These are phyloP conservation scores for Suaeda aralocaspica DNA, from an alignment of 148 eudicot species.

Conservation along the genomic window DNA sequence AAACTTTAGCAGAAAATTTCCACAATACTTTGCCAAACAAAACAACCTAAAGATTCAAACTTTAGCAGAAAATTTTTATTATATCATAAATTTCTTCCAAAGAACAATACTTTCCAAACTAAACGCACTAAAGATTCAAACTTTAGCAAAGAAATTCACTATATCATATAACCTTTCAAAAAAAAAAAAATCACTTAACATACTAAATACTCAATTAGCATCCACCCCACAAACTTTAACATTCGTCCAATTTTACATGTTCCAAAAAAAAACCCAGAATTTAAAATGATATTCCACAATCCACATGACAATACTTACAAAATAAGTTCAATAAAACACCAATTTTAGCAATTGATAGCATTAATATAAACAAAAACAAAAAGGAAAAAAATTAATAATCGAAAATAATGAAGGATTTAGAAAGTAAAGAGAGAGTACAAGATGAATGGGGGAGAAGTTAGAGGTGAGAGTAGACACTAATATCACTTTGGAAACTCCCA, in stretches of 20 bases:
- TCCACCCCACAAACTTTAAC: neutral
- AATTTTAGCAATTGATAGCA: neutral
- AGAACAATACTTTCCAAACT: too few species aligned
- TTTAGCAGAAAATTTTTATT: too few species aligned
- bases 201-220: neutral
- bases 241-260: neutral
- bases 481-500: constrained; percentile 41
- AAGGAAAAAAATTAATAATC: neutral
- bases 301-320: neutral
- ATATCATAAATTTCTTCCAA: too few species aligned
- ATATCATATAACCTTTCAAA: neutral
- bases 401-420: neutral
- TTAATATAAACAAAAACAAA: neutral
- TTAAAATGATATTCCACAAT: neutral
- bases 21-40: neutral
- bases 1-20: neutral
- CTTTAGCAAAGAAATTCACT: too few species aligned
- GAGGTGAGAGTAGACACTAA: constrained; percentile 40
- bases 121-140: too few species aligned
- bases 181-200: neutral
- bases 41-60: neutral
- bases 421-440: constrained; percentile 23
- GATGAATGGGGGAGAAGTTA: constrained; percentile 39
- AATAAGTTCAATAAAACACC: neutral
- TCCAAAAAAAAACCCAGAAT: neutral